A percentile compares a stretch with the other conserved stretches of the same genome.
These are phyloP conservation scores for Cerrena zonata DNA, from an alignment of 1,284 basidiomycete genomes.

Conservation along the genomic window DNA sequence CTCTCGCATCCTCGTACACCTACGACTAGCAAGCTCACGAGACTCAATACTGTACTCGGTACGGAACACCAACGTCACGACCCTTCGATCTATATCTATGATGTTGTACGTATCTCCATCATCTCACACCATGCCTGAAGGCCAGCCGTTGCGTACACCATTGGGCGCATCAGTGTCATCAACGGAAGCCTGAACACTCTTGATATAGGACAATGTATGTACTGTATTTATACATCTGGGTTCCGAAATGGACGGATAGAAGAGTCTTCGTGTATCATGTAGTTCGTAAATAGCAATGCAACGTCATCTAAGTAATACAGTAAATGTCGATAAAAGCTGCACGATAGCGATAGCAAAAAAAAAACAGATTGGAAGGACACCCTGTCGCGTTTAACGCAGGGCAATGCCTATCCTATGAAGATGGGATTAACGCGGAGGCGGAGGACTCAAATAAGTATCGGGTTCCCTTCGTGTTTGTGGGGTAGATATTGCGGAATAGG, in stretches of 20 bases:
- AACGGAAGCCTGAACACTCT: background rate
- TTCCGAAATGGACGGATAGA: background rate
- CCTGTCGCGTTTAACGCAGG: no score
- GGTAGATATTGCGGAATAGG: constrained; percentile 2
- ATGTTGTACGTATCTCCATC: no score
- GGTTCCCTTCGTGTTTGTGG: constrained; percentile 3
- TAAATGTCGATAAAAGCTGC: background rate
- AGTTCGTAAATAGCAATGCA: background rate
- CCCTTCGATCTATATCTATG: no score
- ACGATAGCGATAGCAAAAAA: no score
- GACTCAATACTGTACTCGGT: background rate
- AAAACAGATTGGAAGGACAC: no score
- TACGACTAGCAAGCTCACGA: background rate
- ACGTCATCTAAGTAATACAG: background rate
- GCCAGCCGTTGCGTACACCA: no score
- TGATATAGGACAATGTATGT: background rate
- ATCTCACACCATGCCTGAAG: no score
- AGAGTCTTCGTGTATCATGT: background rate
- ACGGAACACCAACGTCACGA: no score
- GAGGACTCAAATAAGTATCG: constrained; percentile 3
- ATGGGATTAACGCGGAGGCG: background rate
- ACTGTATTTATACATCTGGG: background rate
- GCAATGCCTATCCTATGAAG: no score
- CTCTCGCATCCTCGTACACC: constrained; percentile 9
- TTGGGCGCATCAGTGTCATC: no score